These are phyloP conservation scores for Tetrahymena borealis DNA, from an alignment of 73 alveolate genomes.

Conservation along the genomic window DNA sequence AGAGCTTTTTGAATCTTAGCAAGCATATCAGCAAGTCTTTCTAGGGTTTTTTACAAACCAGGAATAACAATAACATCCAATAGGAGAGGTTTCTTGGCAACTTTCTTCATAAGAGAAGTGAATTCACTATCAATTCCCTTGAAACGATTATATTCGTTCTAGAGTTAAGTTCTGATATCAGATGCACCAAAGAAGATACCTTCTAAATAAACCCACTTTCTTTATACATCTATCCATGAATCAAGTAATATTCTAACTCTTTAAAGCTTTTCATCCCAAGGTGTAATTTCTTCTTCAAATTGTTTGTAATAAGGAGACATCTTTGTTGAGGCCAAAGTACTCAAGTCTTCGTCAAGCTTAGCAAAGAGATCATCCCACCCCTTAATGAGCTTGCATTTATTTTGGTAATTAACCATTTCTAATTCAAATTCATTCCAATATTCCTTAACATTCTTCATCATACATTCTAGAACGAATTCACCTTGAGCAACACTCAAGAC, in stretches of 20 bases:
- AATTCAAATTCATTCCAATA: slow-evolving; percentile 89
- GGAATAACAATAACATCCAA: slow-evolving; percentile 89
- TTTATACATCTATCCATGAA: slow-evolving; percentile 99
- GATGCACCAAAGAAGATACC: slow-evolving; percentile 99
- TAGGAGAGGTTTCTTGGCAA: slow-evolving; percentile 86
- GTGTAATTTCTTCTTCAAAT: slow-evolving; percentile 93
- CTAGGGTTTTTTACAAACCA: slow-evolving; percentile 91
- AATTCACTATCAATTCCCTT: slow-evolving; percentile 96
- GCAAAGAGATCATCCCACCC: slow-evolving; percentile 99
- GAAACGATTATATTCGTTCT: slow-evolving; percentile 95
- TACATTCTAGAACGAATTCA: slow-evolving; percentile 79
- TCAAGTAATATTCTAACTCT: slow-evolving; percentile 93
- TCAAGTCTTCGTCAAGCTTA: slow-evolving; percentile 96
- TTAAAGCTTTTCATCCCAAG: slow-evolving; percentile 98
- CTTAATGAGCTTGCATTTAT: slow-evolving; percentile 95
- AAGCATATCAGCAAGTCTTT: slow-evolving; percentile 91
- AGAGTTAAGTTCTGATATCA: slow-evolving; percentile 96
- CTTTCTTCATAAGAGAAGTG: slow-evolving; percentile 97
- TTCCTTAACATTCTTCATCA: slow-evolving; percentile 77
- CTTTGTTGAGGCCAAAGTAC: slow-evolving; percentile 94
- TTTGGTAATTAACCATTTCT: slow-evolving; percentile 94
- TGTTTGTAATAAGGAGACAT: slow-evolving; percentile 97
- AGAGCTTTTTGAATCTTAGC: slow-evolving; percentile 79
- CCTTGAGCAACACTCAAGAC: slow-evolving; percentile 76
- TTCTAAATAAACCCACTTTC: slow-evolving; percentile 99